Evolutionary conservation across 768 basidiomycete genomes (phyloP).

Genomic region (Kwoniella dejecticola): DNA sequence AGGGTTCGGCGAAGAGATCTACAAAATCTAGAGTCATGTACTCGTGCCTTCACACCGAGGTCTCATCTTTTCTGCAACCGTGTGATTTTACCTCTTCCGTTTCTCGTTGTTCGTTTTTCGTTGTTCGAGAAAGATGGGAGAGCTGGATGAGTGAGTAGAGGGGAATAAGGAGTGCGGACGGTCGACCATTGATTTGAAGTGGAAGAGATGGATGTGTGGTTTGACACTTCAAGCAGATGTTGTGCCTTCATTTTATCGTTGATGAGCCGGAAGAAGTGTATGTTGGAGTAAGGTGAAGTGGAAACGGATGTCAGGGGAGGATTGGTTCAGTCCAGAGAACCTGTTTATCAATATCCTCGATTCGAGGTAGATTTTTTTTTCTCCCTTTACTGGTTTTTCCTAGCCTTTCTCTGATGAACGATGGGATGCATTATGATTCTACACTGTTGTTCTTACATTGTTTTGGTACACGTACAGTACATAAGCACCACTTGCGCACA

Average conservation of each 20-base stretch:
- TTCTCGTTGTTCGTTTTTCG: too few relatives aligned
- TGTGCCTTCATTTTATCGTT: neutral
- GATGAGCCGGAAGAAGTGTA: neutral
- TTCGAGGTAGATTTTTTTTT: too few relatives aligned
- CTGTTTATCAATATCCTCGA: slow-evolving; percentile 1
- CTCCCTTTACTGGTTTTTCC: too few relatives aligned
- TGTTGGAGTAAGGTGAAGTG: neutral
- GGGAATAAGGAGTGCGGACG: slow-evolving; percentile 1
- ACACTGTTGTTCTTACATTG: too few relatives aligned
- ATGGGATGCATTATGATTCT: too few relatives aligned
- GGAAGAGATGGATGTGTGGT: slow-evolving; percentile 7
- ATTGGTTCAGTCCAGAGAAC: slow-evolving; percentile 16
- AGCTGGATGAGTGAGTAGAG: neutral
- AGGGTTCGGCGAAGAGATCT: slow-evolving; percentile 19
- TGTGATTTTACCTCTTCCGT: neutral
- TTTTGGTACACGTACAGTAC: too few relatives aligned
- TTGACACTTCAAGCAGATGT: neutral
- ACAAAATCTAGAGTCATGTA: slow-evolving; percentile 15
- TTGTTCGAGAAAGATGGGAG: neutral
- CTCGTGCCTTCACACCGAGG: slow-evolving; percentile 14
- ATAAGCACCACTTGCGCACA: too few relatives aligned
- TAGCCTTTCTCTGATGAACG: too few relatives aligned
- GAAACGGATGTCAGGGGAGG: slow-evolving; percentile 15
- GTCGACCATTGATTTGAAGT: neutral
- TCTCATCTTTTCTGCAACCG: neutral